phyloP scores from a whole-genome alignment of 2,329 filamentous ascomycete genomes.

The Neopestalotiopsis clavispora region DNA sequence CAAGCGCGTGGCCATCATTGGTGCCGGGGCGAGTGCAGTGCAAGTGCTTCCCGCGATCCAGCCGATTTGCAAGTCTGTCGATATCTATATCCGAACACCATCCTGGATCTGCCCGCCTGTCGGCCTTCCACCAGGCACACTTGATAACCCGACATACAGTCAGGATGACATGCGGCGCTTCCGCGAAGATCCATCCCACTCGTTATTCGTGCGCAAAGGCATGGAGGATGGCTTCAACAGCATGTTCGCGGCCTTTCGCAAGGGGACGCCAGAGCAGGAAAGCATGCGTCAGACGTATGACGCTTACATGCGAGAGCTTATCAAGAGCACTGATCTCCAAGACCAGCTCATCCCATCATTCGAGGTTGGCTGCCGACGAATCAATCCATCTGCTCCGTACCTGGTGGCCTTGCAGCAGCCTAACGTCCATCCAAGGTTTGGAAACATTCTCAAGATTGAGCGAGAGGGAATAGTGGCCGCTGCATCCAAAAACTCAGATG shows the following conservation, averaged over 20 bases:
- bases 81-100: conserved; percentile 2
- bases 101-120: conserved; percentile 9
- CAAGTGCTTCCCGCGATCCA: conserved; percentile 11
- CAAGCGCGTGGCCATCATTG: conserved; percentile 58
- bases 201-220: neutral
- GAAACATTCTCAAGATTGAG: neutral
- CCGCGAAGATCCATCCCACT: neutral
- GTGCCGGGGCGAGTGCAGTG: conserved; percentile 28
- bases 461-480: neutral
- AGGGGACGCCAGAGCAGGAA: conserved; percentile 4
- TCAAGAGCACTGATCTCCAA: neutral
- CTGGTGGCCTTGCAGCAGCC: conserved; percentile 3
- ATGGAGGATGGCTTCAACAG: conserved; percentile 7
- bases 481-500: neutral
- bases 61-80: neutral
- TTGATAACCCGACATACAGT: neutral
- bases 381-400: neutral
- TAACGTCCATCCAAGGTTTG: neutral
- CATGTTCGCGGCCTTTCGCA: conserved; percentile 1
- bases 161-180: neutral
- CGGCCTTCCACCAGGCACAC: neutral
- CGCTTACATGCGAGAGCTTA: conserved; percentile 2
- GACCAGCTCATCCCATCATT: neutral
- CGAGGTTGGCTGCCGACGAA: conserved; percentile 4
- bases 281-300: conserved; percentile 4